Percentiles rank a stretch among this genome's conserved stretches.
Conservation (phyloP, 345 rosid species). For the Bretschneidera sinensis region DNA sequence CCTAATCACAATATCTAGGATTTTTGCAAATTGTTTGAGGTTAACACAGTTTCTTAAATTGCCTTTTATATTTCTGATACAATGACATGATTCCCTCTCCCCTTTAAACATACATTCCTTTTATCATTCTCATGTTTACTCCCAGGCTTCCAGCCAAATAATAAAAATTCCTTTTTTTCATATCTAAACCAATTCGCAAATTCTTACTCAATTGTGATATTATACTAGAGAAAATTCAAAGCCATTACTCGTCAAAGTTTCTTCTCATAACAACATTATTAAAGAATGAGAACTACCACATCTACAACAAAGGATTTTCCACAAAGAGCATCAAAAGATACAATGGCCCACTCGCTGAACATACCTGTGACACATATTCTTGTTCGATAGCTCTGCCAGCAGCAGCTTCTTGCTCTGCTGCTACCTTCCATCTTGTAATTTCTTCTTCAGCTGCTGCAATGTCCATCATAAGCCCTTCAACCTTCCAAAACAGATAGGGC, state of each 20-base stretch:
- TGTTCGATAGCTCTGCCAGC: constrained; percentile 95
- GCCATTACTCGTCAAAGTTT: too few species aligned
- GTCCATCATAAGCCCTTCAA: constrained; percentile 97
- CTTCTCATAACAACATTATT: not conserved
- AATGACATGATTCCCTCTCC: not conserved
- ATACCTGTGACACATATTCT: constrained; percentile 69
- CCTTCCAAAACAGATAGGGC: constrained; percentile 32
- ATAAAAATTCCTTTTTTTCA: not conserved
- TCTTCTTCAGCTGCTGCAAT: constrained; percentile 99
- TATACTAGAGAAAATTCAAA: too few species aligned
- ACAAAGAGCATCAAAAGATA: not conserved
- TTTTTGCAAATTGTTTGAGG: too few species aligned
- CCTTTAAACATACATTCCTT: not conserved
- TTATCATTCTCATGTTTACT: not conserved
- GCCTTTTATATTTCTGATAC: not conserved
- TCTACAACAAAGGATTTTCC: not conserved
- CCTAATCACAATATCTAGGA: too few species aligned
- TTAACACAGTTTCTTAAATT: too few species aligned
- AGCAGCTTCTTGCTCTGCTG: constrained; percentile 99
- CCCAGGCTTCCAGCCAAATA: not conserved
- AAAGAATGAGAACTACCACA: not conserved
- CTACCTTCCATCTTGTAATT: constrained; percentile 95
- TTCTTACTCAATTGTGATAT: too few species aligned
- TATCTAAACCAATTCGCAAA: not conserved
- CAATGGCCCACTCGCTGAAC: not conserved